These are phyloP conservation scores for Penicillium dipodomyicola DNA, from an alignment of 495 filamentous ascomycete species.

Conservation along the genomic window DNA sequence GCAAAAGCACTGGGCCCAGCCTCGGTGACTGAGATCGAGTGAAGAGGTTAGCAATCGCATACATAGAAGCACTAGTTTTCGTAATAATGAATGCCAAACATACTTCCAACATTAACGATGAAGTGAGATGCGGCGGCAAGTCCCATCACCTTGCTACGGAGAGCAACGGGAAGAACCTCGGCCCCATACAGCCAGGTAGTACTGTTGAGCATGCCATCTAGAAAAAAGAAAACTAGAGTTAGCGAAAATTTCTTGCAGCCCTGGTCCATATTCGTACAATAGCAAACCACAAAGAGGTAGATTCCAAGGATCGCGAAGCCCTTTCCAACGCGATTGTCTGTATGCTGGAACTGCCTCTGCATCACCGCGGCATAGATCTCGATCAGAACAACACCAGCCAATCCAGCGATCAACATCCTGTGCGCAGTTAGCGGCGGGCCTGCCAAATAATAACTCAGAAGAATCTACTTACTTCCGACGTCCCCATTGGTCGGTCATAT, in stretches of 20 bases:
- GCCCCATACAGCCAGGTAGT: slow-evolving; percentile 62
- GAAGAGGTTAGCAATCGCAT: not conserved
- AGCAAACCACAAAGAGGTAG: slow-evolving; percentile 56
- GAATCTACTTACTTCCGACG: slow-evolving; percentile 48
- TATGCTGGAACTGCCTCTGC: slow-evolving; percentile 55
- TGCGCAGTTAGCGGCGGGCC: slow-evolving; percentile 6
- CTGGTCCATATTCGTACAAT: slow-evolving; percentile 43
- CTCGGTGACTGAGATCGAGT: slow-evolving; percentile 45
- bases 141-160: slow-evolving; percentile 60
- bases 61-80: not conserved
- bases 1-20: slow-evolving; percentile 58
- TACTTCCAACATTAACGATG: slow-evolving; percentile 56
- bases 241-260: slow-evolving; percentile 5
- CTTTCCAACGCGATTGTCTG: slow-evolving; percentile 54
- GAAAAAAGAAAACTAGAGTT: not conserved
- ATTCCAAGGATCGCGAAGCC: slow-evolving; percentile 61
- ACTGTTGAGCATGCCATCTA: slow-evolving; percentile 58
- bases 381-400: slow-evolving; percentile 49
- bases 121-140: slow-evolving; percentile 56
- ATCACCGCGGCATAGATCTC: slow-evolving; percentile 61
- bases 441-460: not conserved
- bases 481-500: slow-evolving; percentile 59
- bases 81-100: slow-evolving; percentile 3
- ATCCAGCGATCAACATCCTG: slow-evolving; percentile 54
- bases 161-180: slow-evolving; percentile 55